Conservation (phyloP, 2,329 filamentous ascomycete species). For the Teratosphaeria zuluensis region DNA sequence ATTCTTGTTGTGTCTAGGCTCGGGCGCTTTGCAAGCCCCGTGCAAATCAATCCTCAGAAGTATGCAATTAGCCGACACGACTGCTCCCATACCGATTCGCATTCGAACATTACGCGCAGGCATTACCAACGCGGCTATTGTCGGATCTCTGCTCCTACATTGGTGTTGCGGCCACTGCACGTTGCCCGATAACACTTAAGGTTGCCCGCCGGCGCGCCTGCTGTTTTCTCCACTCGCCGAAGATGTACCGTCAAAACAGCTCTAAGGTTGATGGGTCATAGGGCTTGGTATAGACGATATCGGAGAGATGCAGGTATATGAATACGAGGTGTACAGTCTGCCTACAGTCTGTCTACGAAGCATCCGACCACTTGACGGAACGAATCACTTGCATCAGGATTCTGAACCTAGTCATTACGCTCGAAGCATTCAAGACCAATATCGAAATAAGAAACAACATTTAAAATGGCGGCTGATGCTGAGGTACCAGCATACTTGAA, state of each 20-base stretch:
- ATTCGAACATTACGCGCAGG: neutral
- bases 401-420: neutral
- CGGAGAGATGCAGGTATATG: neutral
- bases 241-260: neutral
- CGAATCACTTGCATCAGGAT: neutral
- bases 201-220: neutral
- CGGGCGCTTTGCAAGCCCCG: neutral
- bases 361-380: too few species aligned
- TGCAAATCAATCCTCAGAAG: too few species aligned
- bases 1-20: neutral
- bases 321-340: neutral
- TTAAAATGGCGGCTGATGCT: neutral
- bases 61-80: too few species aligned
- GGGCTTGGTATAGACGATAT: neutral
- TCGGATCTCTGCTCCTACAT: neutral
- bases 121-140: neutral
- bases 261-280: neutral
- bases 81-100: too few species aligned
- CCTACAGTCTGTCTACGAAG: neutral
- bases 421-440: neutral
- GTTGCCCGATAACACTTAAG: neutral
- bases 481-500: constrained; percentile 11
- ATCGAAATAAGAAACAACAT: neutral
- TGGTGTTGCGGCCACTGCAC: neutral
- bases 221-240: neutral